Evolutionary conservation across 768 basidiomycete species (phyloP), one percentile per base, ranked within the genome.

Genomic region (Kwoniella bestiolae): DNA sequence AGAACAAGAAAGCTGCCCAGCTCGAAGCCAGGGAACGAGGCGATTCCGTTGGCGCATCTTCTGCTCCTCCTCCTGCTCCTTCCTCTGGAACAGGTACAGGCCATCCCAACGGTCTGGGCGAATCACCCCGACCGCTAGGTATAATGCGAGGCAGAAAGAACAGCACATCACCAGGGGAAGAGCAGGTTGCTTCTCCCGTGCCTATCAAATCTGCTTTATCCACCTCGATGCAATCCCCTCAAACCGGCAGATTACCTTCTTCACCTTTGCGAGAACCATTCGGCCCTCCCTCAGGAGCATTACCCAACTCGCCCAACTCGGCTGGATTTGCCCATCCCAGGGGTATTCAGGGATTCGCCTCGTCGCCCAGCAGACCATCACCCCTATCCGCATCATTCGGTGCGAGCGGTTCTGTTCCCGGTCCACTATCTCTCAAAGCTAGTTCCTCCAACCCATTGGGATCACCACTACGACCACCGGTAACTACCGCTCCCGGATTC

Each of bases 1-100:
- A 96, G 86, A 97, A 98, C 84, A 97, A 97, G 72, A 80, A 80
- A n/a, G 80, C 74, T 0, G 79, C 79, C 0, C 82, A 82, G 57
- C 71, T 70, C 25, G 73, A 73, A 72, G 63, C 64, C 38, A 68
- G 63, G 49, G 73, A 59, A 59, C 58, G 64, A 29, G 67, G 60
- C n/a, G 67, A 71, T 25, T 65, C 63, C 5, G 50, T 65, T 35
- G 56, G 63, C 35, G 61, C 63, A 45, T 58, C 35, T 35, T 38
- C 44, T 58, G 50, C 49, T 21, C 50, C 55, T 26, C 38, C 38
- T n/a, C 60, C 60, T 8, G 60, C 60, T 16, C 60, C 60, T 11
- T 61, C 60, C 2, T 61, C 60, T 18, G 60, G 60, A 4, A 26
- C 60, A 26, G 60, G 47, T 25, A 61, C 60, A 2, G 60, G 60